Percentiles rank a stretch among this genome's conserved stretches.
These are phyloP conservation scores for Boletus bicolor DNA, from an alignment of 768 basidiomycete genomes.

Conservation along the genomic window DNA sequence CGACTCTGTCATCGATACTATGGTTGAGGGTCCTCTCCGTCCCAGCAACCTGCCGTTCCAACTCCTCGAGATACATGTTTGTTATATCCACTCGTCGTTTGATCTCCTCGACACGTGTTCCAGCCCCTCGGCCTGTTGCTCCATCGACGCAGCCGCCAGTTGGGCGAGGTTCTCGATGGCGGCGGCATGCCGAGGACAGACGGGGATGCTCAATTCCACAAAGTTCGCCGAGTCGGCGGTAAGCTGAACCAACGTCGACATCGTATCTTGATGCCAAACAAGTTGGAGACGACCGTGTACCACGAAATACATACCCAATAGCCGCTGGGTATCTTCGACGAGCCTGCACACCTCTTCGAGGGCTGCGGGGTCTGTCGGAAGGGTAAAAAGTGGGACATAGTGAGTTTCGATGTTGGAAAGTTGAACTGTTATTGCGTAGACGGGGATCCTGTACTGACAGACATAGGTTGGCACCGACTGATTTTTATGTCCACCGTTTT, in stretches of 20 bases:
- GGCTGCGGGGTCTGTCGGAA: neutral
- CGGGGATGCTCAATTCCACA: neutral
- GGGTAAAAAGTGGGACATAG: neutral
- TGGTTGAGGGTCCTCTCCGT: neutral
- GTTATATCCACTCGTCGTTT: neutral
- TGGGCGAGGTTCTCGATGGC: neutral
- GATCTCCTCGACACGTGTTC: neutral
- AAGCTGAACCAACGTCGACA: neutral
- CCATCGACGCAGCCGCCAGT: neutral
- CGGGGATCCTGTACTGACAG: neutral
- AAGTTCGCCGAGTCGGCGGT: neutral
- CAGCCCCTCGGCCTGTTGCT: neutral
- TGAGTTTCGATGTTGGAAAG: neutral
- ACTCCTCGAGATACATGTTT: neutral
- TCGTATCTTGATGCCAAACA: neutral
- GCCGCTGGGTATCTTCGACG: neutral
- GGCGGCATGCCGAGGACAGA: neutral
- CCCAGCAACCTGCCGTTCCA: neutral
- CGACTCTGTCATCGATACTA: neutral
- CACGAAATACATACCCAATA: neutral
- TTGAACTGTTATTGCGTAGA: neutral
- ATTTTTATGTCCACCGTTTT: neutral
- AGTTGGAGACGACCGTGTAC: neutral
- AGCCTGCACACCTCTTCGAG: neutral
- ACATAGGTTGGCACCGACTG: neutral